Evolutionary conservation across 2,329 filamentous ascomycete species (phyloP), one percentile per base, ranked within the genome.

Genomic region (Alternaria dauci): DNA sequence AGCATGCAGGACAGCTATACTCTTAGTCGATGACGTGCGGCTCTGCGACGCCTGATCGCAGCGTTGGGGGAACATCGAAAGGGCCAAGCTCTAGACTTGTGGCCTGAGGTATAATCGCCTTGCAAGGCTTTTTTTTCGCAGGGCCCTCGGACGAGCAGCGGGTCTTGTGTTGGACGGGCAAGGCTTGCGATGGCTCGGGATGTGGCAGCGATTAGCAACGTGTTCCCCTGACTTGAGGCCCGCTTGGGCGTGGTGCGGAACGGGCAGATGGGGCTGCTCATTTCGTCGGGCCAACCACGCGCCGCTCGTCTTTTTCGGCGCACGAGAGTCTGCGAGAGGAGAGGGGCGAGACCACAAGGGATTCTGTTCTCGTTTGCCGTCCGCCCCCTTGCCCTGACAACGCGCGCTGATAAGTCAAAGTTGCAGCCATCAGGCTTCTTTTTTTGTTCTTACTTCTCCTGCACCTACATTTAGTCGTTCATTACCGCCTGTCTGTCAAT

Each of bases 261-360:
- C 38, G 51, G 63, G 61, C 46, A 44, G 30, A 56, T 47, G 57
- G 65, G 59, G 55, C 57, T 52, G 50, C 66, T 73, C 68, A 71
- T 75, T 74, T 72, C 60, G 63, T 48, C 58, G 25, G 55, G 53
- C 67, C 66, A 66, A 63, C 64, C 69, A 68, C 20, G 8, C 28
- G 16, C 14, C 64, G 59, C 55, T 46, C 59, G 51, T 18, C 14
- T 7, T 66, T 63, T 54, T 55, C 23, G 34, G 34, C 38, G 38
- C 38, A 39, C 59, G 58, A 62, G 42, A 38, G 32, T 23, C 3
- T 12, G 9, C n/a, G 25, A 55, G n/a, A n/a, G n/a, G n/a, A n/a
- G n/a, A 63, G 65, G 39, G 23, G 39, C 39, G 8, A 23, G 46
- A 25, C 30, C 8, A 23, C 46, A 39, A 20, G n/a, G 38, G 38